A percentile compares a stretch with the other conserved stretches of the same genome.
Evolutionary conservation across 192 early-diverging fungal genomes (phyloP).

Genomic region (Backusella parvicylindrica): DNA sequence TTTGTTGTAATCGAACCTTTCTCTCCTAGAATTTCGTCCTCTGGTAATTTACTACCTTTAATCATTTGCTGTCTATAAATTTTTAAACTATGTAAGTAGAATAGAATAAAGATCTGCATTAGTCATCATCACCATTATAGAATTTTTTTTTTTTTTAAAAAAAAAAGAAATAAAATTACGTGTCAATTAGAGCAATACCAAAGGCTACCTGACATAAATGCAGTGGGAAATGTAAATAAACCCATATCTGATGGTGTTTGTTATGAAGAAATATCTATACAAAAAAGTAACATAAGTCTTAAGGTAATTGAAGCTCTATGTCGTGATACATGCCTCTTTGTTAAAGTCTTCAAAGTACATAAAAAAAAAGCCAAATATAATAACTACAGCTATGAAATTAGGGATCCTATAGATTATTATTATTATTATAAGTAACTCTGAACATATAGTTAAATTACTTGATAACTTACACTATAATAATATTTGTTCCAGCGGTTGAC

Average conservation of each 20-base stretch:
- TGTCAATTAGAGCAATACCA: constrained; percentile 35
- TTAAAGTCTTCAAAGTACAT: constrained; percentile 52
- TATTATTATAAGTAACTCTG: not conserved
- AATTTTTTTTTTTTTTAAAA: not conserved
- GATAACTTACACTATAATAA: constrained; percentile 29
- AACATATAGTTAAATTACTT: not conserved
- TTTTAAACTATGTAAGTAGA: not conserved
- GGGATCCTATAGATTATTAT: constrained; percentile 7
- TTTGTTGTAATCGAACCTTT: not conserved
- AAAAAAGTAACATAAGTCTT: not conserved
- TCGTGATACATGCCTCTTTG: constrained; percentile 30
- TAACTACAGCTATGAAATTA: constrained; percentile 43
- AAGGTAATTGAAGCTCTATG: not conserved
- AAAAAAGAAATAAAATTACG: constrained; percentile 10
- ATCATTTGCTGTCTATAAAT: constrained; percentile 3
- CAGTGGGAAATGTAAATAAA: constrained; percentile 44
- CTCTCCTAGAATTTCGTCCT: not conserved
- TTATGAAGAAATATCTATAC: constrained; percentile 29
- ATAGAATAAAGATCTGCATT: not conserved
- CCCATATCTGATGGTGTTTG: constrained; percentile 37
- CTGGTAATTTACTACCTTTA: not conserved
- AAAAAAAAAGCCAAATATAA: constrained; percentile 50
- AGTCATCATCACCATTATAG: not conserved
- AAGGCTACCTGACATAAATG: constrained; percentile 44
- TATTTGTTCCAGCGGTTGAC: constrained; percentile 10